Percentiles rank a stretch among this genome's conserved stretches.
Conservation (phyloP, 495 filamentous ascomycete species). For the Talaromyces stipitatus region DNA sequence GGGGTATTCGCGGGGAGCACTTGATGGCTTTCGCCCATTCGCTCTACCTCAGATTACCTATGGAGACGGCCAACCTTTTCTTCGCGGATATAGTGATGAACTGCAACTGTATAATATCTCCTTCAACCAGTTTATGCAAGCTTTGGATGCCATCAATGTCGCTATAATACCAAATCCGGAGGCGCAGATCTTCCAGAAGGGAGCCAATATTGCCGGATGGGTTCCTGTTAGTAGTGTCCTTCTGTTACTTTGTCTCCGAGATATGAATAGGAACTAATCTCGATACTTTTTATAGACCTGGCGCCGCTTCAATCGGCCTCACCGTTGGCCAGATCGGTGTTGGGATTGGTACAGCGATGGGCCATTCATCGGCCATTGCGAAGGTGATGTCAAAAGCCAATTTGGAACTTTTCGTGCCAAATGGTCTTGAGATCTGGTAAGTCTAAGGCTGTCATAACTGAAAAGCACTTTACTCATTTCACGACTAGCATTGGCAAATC, state of each 20-base stretch:
- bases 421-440: conserved; percentile 4
- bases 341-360: background rate
- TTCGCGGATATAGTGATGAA: background rate
- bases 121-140: background rate
- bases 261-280: background rate
- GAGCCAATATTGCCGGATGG: conserved; percentile 2
- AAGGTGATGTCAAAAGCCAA: background rate
- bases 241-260: background rate
- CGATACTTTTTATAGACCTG: background rate
- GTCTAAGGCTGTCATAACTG: background rate
- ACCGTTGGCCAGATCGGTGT: conserved; percentile 1
- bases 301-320: conserved; percentile 1
- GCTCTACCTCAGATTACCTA: background rate
- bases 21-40: background rate
- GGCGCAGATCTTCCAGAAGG: background rate
- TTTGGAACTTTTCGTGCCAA: conserved; percentile 1
- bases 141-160: background rate
- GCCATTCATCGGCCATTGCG: background rate
- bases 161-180: conserved; percentile 2
- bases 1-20: background rate
- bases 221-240: background rate
- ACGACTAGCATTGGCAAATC: background rate
- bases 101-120: background rate
- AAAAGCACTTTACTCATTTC: background rate
- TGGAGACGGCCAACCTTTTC: conserved; percentile 2